Conservation (phyloP, 352 stramenopile genomes). For the Globisporangium splendens region DNA sequence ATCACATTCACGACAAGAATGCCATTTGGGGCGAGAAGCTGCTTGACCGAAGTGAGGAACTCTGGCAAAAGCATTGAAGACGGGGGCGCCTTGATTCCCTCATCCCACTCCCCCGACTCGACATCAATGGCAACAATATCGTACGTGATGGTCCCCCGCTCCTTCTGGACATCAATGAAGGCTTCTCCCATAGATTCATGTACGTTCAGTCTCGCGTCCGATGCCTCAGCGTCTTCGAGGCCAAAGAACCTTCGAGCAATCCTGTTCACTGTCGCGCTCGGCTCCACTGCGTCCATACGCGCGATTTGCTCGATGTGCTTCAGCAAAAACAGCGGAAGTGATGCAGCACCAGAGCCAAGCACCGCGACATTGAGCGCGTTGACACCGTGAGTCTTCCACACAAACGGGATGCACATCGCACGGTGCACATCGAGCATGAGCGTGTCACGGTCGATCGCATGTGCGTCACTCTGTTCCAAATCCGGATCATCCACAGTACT, state of each 20-base stretch:
- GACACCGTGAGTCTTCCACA: not conserved
- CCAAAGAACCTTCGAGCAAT: conserved; percentile 48
- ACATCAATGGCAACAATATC: conserved; percentile 68
- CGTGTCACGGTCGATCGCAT: conserved; percentile 30
- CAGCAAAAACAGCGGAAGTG: conserved; percentile 55
- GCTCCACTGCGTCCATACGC: conserved; percentile 58
- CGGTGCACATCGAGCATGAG: conserved; percentile 69
- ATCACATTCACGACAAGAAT: conserved; percentile 67
- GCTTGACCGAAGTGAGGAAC: conserved; percentile 31
- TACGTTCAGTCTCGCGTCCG: conserved; percentile 23
- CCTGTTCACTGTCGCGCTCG: conserved; percentile 35
- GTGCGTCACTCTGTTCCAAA: too few species aligned
- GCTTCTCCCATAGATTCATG: conserved; percentile 42
- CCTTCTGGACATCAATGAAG: conserved; percentile 26
- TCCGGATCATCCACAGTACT: not conserved
- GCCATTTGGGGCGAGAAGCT: conserved; percentile 24
- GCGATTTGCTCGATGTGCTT: conserved; percentile 27
- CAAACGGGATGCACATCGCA: conserved; percentile 45
- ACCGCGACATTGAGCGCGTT: conserved; percentile 28
- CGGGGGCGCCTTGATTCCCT: conserved; percentile 36
- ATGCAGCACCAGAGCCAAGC: conserved; percentile 52
- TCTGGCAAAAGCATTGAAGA: conserved; percentile 30
- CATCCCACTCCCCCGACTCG: conserved; percentile 36
- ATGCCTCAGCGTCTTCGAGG: conserved; percentile 19
- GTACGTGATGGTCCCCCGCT: conserved; percentile 10